Evolutionary conservation across 2,329 filamentous ascomycete species (phyloP).

Genomic region (Claviceps africana): DNA sequence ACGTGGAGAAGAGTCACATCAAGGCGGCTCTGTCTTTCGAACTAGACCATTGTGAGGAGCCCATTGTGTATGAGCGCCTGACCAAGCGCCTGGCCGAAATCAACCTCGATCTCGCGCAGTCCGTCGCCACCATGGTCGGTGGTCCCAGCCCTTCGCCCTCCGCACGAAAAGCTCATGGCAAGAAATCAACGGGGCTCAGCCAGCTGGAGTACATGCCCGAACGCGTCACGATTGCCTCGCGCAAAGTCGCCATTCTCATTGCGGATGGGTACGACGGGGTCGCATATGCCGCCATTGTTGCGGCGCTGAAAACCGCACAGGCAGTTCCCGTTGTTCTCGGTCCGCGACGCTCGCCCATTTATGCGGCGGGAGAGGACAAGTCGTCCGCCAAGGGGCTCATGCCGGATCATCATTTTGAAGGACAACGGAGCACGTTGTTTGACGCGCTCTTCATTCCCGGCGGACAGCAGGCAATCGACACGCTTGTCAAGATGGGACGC

Average conservation of each 20-base stretch:
- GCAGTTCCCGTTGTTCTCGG: constrained; percentile 64
- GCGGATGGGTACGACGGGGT: constrained; percentile 61
- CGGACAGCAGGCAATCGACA: constrained; percentile 47
- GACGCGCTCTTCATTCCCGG: constrained; percentile 68
- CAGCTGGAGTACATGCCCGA: constrained; percentile 53
- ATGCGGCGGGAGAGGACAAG: constrained; percentile 43
- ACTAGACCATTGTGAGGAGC: constrained; percentile 70
- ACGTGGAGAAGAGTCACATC: constrained; percentile 55
- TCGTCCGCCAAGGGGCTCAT: constrained; percentile 38
- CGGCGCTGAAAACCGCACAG: constrained; percentile 43
- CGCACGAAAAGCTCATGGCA: constrained; percentile 46
- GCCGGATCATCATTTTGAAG: constrained; percentile 68
- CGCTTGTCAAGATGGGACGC: constrained; percentile 54
- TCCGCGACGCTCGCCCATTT: constrained; percentile 51
- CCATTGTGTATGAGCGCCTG: constrained; percentile 59
- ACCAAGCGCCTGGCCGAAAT: constrained; percentile 57
- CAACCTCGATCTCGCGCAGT: constrained; percentile 53
- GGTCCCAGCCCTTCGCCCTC: constrained; percentile 41
- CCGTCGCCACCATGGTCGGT: constrained; percentile 57
- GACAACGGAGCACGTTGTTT: constrained; percentile 67
- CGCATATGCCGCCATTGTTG: constrained; percentile 51
- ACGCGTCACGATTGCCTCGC: constrained; percentile 52
- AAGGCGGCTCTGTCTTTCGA: constrained; percentile 62
- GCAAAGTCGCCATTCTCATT: constrained; percentile 61
- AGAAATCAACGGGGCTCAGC: constrained; percentile 51